Percentiles rank a stretch among this genome's conserved stretches.
Evolutionary conservation across 768 basidiomycete genomes (phyloP).

Genomic region (Sarcodon aspratus): DNA sequence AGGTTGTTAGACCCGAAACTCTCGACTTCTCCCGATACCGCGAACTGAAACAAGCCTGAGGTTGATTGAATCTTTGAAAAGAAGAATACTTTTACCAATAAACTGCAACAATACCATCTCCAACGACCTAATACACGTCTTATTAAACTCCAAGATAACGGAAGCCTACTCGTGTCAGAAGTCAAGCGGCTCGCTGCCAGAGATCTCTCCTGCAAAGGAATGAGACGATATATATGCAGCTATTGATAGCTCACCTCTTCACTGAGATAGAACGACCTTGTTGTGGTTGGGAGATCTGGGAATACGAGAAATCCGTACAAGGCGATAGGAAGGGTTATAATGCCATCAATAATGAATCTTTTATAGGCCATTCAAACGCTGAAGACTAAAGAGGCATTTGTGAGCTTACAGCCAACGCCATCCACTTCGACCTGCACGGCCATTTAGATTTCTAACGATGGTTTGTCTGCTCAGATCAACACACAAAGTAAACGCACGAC

Average conservation of each 20-base stretch:
- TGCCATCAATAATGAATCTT: slow-evolving; percentile 58
- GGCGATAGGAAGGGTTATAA: slow-evolving; percentile 65
- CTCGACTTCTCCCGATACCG: slow-evolving; percentile 55
- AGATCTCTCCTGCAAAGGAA: slow-evolving; percentile 33
- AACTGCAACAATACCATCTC: slow-evolving; percentile 60
- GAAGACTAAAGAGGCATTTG: neutral
- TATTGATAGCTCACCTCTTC: slow-evolving; percentile 29
- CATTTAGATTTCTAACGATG: slow-evolving; percentile 36
- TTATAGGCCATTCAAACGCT: neutral
- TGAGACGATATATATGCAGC: neutral
- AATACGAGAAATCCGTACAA: slow-evolving; percentile 63
- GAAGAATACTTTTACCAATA: slow-evolving; percentile 31
- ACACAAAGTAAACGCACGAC: neutral
- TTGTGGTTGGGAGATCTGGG: slow-evolving; percentile 58
- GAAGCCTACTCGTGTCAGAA: slow-evolving; percentile 21
- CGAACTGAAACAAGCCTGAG: slow-evolving; percentile 31
- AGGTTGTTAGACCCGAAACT: slow-evolving; percentile 61
- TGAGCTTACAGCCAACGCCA: slow-evolving; percentile 54
- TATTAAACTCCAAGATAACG: slow-evolving; percentile 34
- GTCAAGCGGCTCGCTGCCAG: slow-evolving; percentile 40
- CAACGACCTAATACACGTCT: slow-evolving; percentile 43
- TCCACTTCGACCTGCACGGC: slow-evolving; percentile 39
- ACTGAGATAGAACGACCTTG: slow-evolving; percentile 51
- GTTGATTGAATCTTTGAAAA: neutral
- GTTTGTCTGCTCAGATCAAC: neutral